These are phyloP conservation scores for Prunus armeniaca DNA, from an alignment of 306 rosid genomes.

Conservation along the genomic window DNA sequence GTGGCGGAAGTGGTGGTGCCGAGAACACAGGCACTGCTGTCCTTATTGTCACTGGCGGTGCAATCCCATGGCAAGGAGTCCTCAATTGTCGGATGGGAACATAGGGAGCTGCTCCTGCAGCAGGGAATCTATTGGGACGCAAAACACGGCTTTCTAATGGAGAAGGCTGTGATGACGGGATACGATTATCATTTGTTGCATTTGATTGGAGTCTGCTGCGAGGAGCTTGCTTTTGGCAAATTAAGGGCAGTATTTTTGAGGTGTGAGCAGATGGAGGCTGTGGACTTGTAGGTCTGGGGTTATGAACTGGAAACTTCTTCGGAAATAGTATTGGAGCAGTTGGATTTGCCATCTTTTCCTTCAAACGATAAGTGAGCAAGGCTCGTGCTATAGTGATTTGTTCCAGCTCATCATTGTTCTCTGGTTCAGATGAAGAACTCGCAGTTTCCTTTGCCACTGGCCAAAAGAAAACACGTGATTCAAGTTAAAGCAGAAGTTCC, in stretches of 20 bases:
- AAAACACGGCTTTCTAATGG: slow-evolving; percentile 48
- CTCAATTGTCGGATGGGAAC: slow-evolving; percentile 83
- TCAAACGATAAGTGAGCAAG: slow-evolving; percentile 63
- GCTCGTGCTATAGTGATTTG: slow-evolving; percentile 96
- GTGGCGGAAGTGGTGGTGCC: slow-evolving; percentile 78
- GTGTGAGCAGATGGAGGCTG: slow-evolving; percentile 64
- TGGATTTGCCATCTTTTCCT: slow-evolving; percentile 79
- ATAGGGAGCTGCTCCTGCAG: slow-evolving; percentile 79
- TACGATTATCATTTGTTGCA: slow-evolving; percentile 39
- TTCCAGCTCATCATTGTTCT: slow-evolving; percentile 83
- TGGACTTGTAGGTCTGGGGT: slow-evolving; percentile 84
- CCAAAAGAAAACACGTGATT: slow-evolving; percentile 29
- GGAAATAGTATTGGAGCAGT: slow-evolving; percentile 70
- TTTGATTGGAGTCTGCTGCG: slow-evolving; percentile 44
- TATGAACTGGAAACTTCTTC: slow-evolving; percentile 61
- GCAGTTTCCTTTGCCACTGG: slow-evolving; percentile 91
- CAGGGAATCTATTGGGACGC: slow-evolving; percentile 66
- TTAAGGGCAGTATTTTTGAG: slow-evolving; percentile 89
- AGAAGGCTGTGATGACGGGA: slow-evolving; percentile 28
- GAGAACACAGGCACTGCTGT: slow-evolving; percentile 82
- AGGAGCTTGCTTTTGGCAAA: slow-evolving; percentile 60
- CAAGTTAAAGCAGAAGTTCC: slow-evolving; percentile 2
- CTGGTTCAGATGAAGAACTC: slow-evolving; percentile 82
- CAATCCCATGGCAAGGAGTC: slow-evolving; percentile 75
- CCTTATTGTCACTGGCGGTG: slow-evolving; percentile 88